Percentiles rank a stretch among this genome's conserved stretches.
These are phyloP conservation scores for Dorcoceras hygrometricum DNA, from an alignment of 257 asterid genomes.

Conservation along the genomic window DNA sequence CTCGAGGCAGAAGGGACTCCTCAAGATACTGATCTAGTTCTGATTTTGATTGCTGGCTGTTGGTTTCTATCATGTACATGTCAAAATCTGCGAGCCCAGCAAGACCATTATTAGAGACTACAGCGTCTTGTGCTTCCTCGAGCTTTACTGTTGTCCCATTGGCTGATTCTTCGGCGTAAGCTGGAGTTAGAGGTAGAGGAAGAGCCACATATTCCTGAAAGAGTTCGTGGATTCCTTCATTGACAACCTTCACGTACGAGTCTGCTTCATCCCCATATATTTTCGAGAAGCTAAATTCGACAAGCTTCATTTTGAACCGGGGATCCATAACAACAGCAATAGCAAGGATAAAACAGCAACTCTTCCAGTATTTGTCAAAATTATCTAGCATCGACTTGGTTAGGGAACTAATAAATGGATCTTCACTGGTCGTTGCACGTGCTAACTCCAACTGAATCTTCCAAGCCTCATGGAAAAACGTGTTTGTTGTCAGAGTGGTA, in stretches of 20 bases:
- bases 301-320: slow-evolving; percentile 90
- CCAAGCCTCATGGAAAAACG: slow-evolving; percentile 95
- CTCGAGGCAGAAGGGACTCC: slow-evolving; percentile 88
- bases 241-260: slow-evolving; percentile 56
- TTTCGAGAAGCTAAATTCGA: slow-evolving; percentile 80
- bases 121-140: slow-evolving; percentile 47
- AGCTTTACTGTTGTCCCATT: slow-evolving; percentile 40
- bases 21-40: slow-evolving; percentile 94
- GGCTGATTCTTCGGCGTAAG: slow-evolving; percentile 45
- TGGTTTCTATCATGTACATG: slow-evolving; percentile 66
- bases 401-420: slow-evolving; percentile 52
- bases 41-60: slow-evolving; percentile 68
- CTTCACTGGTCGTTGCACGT: slow-evolving; percentile 69
- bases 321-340: slow-evolving; percentile 97
- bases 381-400: slow-evolving; percentile 73
- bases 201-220: slow-evolving; percentile 70
- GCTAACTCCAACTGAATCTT: slow-evolving; percentile 86
- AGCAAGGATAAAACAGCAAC: slow-evolving; percentile 73
- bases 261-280: slow-evolving; percentile 78
- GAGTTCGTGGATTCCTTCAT: slow-evolving; percentile 89
- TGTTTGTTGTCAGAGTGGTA: slow-evolving; percentile 60
- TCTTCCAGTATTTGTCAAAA: slow-evolving; percentile 80
- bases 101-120: slow-evolving; percentile 40
- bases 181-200: slow-evolving; percentile 59
- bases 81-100: slow-evolving; percentile 82